A percentile compares a stretch with the other conserved stretches of the same genome.
Conservation (phyloP, 192 early-diverging fungal genomes). For the Coemansia sp. region DNA sequence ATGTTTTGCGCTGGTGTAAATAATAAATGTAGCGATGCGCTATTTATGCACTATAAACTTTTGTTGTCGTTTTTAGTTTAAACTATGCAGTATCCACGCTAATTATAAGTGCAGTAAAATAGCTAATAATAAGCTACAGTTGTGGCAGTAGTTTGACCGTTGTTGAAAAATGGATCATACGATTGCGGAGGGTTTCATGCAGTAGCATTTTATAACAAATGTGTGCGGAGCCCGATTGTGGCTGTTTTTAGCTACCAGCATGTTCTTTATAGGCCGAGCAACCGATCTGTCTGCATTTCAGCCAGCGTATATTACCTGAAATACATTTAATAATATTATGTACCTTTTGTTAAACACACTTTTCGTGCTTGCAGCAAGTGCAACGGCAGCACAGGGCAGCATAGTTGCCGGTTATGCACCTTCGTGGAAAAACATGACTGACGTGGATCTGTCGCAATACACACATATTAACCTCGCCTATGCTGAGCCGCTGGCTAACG, state of each 20-base stretch:
- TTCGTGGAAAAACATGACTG: constrained; percentile 31
- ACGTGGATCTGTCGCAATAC: constrained; percentile 38
- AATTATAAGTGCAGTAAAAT: too few relatives aligned
- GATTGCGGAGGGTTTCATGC: not conserved
- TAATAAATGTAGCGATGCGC: too few relatives aligned
- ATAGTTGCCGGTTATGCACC: constrained; percentile 48
- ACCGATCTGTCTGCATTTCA: not conserved
- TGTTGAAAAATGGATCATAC: too few relatives aligned
- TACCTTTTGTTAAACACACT: not conserved
- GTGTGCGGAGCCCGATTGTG: not conserved
- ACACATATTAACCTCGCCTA: constrained; percentile 69
- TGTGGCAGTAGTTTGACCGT: too few relatives aligned
- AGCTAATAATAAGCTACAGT: too few relatives aligned
- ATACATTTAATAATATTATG: not conserved
- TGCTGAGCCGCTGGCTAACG: constrained; percentile 41
- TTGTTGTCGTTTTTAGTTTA: too few relatives aligned
- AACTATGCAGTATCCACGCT: too few relatives aligned
- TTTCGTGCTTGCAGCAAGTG: not conserved
- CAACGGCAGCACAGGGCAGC: not conserved
- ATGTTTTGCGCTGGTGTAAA: too few relatives aligned
- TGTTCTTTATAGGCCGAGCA: not conserved
- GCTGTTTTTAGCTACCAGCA: not conserved
- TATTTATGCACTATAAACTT: too few relatives aligned
- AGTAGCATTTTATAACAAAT: not conserved
- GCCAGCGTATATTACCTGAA: not conserved